Evolutionary conservation across 805 yeast genomes (phyloP), one percentile per base, ranked within the genome.

Genomic region (Kregervanrija fluxuum): DNA sequence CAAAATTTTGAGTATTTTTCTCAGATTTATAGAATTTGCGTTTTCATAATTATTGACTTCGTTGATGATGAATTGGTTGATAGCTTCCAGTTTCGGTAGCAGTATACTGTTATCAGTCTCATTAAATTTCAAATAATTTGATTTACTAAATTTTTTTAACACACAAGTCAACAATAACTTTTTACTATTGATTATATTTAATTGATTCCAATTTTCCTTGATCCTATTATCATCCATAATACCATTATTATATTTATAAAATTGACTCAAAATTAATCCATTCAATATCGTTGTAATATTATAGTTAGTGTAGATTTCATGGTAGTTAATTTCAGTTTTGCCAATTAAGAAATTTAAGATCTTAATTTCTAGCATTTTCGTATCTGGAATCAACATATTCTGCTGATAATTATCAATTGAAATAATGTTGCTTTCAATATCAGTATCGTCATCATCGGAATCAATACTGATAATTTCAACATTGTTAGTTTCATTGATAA

Each of bases 131-230:
- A 22, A 6, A 6, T 22, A 22, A 22, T 22, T 22, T 32, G 33
- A 5, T 32, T 32, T 32, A 32, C 33, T 22, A 10, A 32, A 32
- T n/a, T 12, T 13, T n/a, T 38, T 14, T 11, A 32, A n/a, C 30
- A 16, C 11, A 15, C 31, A 31, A 11, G 16, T 33, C 13, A 43
- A 11, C 15, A 43, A 30, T 4, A 43, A 17, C 8, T n/a, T 3
- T 15, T 14, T 14, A 28, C 46, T 35, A 5, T n/a, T 15, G 28
- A n/a, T 39, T 12, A 43, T 30, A 40, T 39, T 34, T 11, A 43
- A 39, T 5, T 30, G 13, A 15, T 39, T 14, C 46, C 46, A 43
- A 35, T 35, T 30, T 8, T 12, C 12, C 8, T 8, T 11, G 14
- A 43, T 15, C 13, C 40, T 33, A 11, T 10, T 10, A 35, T 43